phyloP scores from a whole-genome alignment of 164 flowering plant species.

The Macadamia integrifolia region DNA sequence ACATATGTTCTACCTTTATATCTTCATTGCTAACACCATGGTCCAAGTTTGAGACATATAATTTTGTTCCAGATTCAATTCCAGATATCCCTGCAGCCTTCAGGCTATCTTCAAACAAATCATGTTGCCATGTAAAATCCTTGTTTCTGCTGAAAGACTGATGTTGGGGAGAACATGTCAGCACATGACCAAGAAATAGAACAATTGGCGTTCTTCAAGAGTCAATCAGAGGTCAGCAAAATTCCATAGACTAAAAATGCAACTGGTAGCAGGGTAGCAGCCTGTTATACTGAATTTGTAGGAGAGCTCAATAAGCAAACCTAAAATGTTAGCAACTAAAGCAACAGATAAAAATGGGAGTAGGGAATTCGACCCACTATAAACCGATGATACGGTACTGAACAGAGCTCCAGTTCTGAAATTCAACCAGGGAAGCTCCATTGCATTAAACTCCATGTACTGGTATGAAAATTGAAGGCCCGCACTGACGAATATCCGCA shows the following conservation, averaged over 20 bases:
- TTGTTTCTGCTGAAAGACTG: constrained; percentile 66
- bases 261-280: constrained; percentile 22
- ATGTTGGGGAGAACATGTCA: constrained; percentile 44
- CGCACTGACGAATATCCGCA: constrained; percentile 26
- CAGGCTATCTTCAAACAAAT: constrained; percentile 77
- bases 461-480: constrained; percentile 31
- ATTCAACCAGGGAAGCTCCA: constrained; percentile 41
- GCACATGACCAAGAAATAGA: constrained; percentile 34
- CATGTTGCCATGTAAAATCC: constrained; percentile 72
- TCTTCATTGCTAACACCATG: constrained; percentile 81
- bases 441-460: constrained; percentile 39
- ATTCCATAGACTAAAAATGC: constrained; percentile 21
- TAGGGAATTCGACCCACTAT: constrained; percentile 31
- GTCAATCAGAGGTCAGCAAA: constrained; percentile 34
- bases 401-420: constrained; percentile 47
- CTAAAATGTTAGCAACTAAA: constrained; percentile 13
- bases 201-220: constrained; percentile 31
- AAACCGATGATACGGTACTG: constrained; percentile 28
- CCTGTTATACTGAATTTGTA: constrained; percentile 26
- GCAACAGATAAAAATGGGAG: constrained; percentile 21
- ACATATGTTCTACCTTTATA: constrained; percentile 59
- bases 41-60: constrained; percentile 80
- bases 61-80: constrained; percentile 64
- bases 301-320: constrained; percentile 18
- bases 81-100: constrained; percentile 72